Percentiles rank a stretch among this genome's conserved stretches.
Conservation (phyloP, 441 rosid species). For the Croton laevigatus region DNA sequence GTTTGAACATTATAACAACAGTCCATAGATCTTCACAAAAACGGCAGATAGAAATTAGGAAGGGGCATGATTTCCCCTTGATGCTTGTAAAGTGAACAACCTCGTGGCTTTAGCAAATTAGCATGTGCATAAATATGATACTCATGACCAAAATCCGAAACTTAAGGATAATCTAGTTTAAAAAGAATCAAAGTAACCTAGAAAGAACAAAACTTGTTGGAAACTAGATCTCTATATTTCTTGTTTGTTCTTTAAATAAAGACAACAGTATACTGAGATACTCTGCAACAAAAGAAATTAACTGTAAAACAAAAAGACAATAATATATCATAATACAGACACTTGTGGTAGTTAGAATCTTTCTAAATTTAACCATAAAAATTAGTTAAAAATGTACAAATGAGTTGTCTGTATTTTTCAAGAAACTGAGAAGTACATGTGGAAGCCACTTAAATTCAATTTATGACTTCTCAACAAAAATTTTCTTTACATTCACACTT, state of each 20-base stretch:
- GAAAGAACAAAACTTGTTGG: neutral
- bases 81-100: neutral
- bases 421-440: slow-evolving; percentile 19
- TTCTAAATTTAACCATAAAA: slow-evolving; percentile 9
- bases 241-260: neutral
- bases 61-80: neutral
- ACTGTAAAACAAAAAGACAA: neutral
- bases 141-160: neutral
- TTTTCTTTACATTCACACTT: neutral
- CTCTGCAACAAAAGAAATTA: slow-evolving; percentile 9
- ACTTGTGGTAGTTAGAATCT: slow-evolving; percentile 29
- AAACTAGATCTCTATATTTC: neutral
- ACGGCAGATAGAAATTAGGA: neutral
- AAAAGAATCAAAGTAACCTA: neutral
- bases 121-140: neutral
- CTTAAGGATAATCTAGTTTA: slow-evolving; percentile 17
- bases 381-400: slow-evolving; percentile 1
- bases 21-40: neutral
- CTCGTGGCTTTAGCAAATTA: neutral
- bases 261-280: slow-evolving; percentile 22
- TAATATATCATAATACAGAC: slow-evolving; percentile 9
- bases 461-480: neutral
- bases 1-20: too few relatives aligned
- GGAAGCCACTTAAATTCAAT: slow-evolving; percentile 21
- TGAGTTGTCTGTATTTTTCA: slow-evolving; percentile 19